phyloP scores from a whole-genome alignment of 257 asterid genomes.

The Solanum commersonii region DNA sequence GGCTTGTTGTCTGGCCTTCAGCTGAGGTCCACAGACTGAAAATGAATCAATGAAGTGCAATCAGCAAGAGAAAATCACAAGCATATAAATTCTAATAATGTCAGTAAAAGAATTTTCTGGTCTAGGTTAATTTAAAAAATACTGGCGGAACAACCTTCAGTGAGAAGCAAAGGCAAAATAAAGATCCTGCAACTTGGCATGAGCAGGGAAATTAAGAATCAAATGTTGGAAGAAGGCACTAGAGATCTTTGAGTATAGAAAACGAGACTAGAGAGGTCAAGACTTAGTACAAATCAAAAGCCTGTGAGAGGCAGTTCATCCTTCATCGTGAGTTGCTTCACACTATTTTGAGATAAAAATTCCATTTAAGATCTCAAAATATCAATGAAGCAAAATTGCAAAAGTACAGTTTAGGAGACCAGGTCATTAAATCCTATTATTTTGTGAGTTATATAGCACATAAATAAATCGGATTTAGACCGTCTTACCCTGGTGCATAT shows the following conservation, averaged over 20 bases:
- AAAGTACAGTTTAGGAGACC: neutral
- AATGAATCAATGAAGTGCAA: neutral
- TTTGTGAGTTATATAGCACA: neutral
- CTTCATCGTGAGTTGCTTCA: neutral
- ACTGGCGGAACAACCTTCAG: neutral
- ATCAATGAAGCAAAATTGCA: neutral
- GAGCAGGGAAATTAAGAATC: neutral
- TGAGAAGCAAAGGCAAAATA: neutral
- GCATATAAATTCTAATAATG: neutral
- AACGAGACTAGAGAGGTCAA: neutral
- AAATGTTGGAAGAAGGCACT: neutral
- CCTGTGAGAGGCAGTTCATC: neutral
- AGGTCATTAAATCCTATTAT: neutral
- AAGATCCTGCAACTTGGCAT: neutral
- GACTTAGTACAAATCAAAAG: neutral
- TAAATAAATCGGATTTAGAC: neutral
- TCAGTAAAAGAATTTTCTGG: neutral
- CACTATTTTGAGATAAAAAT: neutral
- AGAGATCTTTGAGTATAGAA: neutral
- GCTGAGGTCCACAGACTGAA: slow-evolving; percentile 32
- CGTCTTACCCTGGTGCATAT: slow-evolving; percentile 41
- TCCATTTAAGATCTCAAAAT: neutral
- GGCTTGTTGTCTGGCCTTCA: slow-evolving; percentile 30
- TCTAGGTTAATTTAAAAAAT: neutral
- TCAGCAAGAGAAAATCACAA: neutral